Conservation (phyloP, 78 protist species). For the Monosiga brevicollis region DNA sequence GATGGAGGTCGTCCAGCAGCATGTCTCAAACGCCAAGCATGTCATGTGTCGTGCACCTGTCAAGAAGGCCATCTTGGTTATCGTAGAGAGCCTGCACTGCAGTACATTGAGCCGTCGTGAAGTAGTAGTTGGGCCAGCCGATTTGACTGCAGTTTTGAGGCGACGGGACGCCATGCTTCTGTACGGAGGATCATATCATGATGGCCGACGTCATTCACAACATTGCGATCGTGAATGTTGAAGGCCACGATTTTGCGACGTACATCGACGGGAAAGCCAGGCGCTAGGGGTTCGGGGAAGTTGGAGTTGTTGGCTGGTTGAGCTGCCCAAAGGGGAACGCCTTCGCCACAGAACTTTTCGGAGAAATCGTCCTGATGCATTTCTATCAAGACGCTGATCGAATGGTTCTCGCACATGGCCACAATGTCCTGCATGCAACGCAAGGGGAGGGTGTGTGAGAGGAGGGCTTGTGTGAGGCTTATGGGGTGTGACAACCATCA, state of each 20-base stretch:
- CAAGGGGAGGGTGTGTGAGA: too few relatives aligned
- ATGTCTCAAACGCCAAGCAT: too few relatives aligned
- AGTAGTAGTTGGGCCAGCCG: slow-evolving; percentile 51
- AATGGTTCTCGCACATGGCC: neutral
- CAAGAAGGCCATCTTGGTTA: slow-evolving; percentile 21
- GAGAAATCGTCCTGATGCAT: neutral
- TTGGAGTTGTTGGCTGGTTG: too few relatives aligned
- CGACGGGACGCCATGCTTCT: neutral
- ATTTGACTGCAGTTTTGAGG: slow-evolving; percentile 22
- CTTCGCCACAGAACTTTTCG: neutral
- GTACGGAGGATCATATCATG: too few relatives aligned
- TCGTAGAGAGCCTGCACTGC: slow-evolving; percentile 53
- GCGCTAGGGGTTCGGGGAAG: too few relatives aligned
- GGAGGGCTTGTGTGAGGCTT: too few relatives aligned
- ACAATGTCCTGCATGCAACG: neutral
- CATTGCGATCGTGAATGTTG: too few relatives aligned
- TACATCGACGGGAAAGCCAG: too few relatives aligned
- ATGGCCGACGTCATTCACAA: too few relatives aligned
- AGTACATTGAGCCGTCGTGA: slow-evolving; percentile 18
- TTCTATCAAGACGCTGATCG: neutral
- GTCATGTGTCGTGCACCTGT: slow-evolving; percentile 29
- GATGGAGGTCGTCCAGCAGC: too few relatives aligned
- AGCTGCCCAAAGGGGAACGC: neutral
- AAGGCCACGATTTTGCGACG: too few relatives aligned
- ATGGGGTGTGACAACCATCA: too few relatives aligned